phyloP scores from a whole-genome alignment of 1,139 yeast genomes.

The Hansenula sp. region DNA sequence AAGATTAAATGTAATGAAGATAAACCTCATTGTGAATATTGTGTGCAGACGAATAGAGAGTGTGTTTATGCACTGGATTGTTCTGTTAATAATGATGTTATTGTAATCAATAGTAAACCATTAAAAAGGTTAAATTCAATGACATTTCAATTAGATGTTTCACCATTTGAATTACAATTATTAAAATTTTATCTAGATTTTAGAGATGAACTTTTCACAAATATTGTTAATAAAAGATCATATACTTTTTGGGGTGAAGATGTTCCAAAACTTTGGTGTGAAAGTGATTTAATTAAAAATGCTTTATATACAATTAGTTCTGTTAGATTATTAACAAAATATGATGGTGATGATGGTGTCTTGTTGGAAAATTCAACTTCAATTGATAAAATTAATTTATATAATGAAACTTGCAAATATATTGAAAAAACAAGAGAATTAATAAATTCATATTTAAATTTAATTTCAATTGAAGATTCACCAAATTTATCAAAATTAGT shows the following conservation, averaged over 20 bases:
- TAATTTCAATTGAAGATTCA: neutral
- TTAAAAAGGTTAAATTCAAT: constrained; percentile 1
- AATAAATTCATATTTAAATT: neutral
- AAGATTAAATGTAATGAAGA: constrained; percentile 70
- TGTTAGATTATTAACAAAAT: constrained; percentile 9
- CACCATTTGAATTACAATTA: constrained; percentile 3
- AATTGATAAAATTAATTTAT: neutral
- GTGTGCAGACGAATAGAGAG: constrained; percentile 33
- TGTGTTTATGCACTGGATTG: constrained; percentile 1
- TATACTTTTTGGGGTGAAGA: constrained; percentile 13
- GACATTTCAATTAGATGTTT: neutral
- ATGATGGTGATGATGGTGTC: neutral
- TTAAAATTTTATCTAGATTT: constrained; percentile 10
- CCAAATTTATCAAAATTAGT: neutral
- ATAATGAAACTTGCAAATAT: neutral
- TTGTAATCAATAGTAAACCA: neutral
- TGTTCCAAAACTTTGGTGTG: constrained; percentile 14
- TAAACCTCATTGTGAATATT: constrained; percentile 59
- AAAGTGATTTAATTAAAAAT: constrained; percentile 10
- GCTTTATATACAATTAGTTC: constrained; percentile 17
- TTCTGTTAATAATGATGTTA: too few species aligned
- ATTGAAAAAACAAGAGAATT: neutral
- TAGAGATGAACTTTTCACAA: constrained; percentile 16
- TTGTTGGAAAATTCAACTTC: too few species aligned
- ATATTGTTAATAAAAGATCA: constrained; percentile 6